Conservation (phyloP, 768 basidiomycete genomes). For the Lactarius evosmus region DNA sequence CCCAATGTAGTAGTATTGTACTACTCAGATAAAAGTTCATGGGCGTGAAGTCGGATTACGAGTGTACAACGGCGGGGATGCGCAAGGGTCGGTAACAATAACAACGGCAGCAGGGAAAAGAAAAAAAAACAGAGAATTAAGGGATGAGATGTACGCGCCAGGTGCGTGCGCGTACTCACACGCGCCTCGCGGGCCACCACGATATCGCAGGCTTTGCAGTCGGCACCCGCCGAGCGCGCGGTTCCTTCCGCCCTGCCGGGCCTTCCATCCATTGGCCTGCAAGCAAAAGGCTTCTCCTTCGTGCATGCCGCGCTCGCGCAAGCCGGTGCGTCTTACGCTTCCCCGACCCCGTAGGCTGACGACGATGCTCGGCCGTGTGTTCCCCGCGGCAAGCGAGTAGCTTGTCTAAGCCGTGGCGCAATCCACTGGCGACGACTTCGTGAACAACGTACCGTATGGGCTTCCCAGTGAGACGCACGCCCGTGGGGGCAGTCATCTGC, state of each 20-base stretch:
- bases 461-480: conserved; percentile 77
- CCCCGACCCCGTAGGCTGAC: conserved; percentile 75
- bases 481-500: conserved; percentile 77
- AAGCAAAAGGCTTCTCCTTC: conserved; percentile 98
- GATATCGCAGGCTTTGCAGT: conserved; percentile 99
- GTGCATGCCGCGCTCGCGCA: conserved; percentile 81
- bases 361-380: conserved; percentile 67
- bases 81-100: conserved; percentile 24
- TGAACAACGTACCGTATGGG: conserved; percentile 92
- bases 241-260: conserved; percentile 86
- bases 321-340: conserved; percentile 63
- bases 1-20: conserved; percentile 19
- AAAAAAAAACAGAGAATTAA: conserved; percentile 23
- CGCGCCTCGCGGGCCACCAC: conserved; percentile 49
- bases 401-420: conserved; percentile 94
- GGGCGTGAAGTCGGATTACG: conserved; percentile 3
- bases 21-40: conserved; percentile 10
- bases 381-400: conserved; percentile 74
- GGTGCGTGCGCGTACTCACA: conserved; percentile 46
- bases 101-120: conserved; percentile 29
- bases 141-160: conserved; percentile 78
- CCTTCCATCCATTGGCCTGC: conserved; percentile 84
- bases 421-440: conserved; percentile 97
- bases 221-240: conserved; percentile 89
- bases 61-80: conserved; percentile 21